Evolutionary conservation across 371 early-diverging fungal genomes (phyloP).

Genomic region (Massospora cicadina): DNA sequence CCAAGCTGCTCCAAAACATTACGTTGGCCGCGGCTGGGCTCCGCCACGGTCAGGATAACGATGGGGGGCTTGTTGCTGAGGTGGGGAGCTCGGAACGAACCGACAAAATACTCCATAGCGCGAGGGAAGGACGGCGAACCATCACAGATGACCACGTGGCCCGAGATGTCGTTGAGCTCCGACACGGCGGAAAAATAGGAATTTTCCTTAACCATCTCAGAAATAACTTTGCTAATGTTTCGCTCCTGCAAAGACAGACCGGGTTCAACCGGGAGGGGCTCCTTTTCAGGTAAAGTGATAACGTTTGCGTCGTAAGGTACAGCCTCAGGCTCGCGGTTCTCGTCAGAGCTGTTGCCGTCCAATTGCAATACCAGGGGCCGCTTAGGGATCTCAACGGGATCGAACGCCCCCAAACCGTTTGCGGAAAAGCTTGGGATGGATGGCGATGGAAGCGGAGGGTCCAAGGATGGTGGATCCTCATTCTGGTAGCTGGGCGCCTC

Average conservation of each 20-base stretch:
- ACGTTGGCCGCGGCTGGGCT: constrained; percentile 20
- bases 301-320: not conserved
- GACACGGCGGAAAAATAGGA: not conserved
- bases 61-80: constrained; percentile 18
- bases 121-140: constrained; percentile 1
- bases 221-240: constrained; percentile 7
- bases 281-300: not conserved
- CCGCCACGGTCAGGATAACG: constrained; percentile 31
- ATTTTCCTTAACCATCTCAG: constrained; percentile 9
- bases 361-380: constrained; percentile 1
- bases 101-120: constrained; percentile 10
- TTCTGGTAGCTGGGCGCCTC: not conserved
- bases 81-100: constrained; percentile 1
- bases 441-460: not conserved
- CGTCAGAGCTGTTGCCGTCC: constrained; percentile 1
- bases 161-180: not conserved
- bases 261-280: no score
- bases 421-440: not conserved
- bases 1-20: constrained; percentile 24
- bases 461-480: not conserved
- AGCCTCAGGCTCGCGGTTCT: not conserved
- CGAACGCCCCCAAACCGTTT: not conserved
- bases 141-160: constrained; percentile 10
- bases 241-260: constrained; percentile 3
- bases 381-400: not conserved